These are phyloP conservation scores for Tripterygium wilfordii DNA, from an alignment of 177 flowering plant genomes.

Conservation along the genomic window DNA sequence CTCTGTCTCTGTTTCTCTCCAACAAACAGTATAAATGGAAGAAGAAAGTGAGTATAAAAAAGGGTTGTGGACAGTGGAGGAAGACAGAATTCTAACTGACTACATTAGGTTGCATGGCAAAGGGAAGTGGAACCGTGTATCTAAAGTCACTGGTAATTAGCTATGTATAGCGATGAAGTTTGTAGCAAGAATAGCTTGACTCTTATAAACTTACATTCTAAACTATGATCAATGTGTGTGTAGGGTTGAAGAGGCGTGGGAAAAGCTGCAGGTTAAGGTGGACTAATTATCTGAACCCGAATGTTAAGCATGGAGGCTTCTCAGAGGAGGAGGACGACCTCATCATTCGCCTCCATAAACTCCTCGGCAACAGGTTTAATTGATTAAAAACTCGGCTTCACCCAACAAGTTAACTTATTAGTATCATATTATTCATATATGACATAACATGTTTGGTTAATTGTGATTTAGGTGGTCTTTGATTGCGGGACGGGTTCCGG, in stretches of 20 bases:
- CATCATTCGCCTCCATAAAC: constrained; percentile 46
- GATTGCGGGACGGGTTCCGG: constrained; percentile 45
- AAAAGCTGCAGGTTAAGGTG: constrained; percentile 46
- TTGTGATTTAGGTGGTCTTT: constrained; percentile 35
- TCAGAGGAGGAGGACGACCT: constrained; percentile 47
- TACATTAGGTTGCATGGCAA: constrained; percentile 34
- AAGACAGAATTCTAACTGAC: constrained; percentile 36
- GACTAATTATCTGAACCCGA: constrained; percentile 36
- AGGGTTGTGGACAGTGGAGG: constrained; percentile 42
- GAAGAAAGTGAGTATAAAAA: constrained; percentile 17
- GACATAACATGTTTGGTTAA: background rate
- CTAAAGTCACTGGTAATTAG: constrained; percentile 24
- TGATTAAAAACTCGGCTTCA: background rate
- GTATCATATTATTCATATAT: background rate
- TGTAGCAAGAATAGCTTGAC: no score
- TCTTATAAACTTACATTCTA: no score
- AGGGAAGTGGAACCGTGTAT: constrained; percentile 39
- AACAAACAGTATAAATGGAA: no score
- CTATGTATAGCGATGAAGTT: background rate
- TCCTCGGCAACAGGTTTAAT: constrained; percentile 48
- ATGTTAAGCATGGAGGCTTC: constrained; percentile 33
- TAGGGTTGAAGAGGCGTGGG: constrained; percentile 34
- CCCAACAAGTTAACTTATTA: background rate
- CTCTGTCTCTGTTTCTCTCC: no score
- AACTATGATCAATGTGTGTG: background rate